Base-by-base conservation (phyloP, 768 basidiomycete species). In the Gloeostereum incarnatum region DNA sequence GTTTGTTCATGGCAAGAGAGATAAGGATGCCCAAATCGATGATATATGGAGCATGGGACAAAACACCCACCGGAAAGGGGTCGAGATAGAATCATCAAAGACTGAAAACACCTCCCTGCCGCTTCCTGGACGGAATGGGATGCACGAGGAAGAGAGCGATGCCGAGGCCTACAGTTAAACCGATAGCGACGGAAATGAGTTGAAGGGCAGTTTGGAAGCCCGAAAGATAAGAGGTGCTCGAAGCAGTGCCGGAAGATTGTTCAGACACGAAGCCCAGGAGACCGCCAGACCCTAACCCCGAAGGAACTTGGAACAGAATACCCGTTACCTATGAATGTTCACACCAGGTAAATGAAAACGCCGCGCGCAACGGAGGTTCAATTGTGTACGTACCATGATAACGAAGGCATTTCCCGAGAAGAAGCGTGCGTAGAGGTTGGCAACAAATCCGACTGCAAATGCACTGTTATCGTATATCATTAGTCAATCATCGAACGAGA, bases 261-360 rank as follows among this genome's bases (percentile, higher is more conserved):
- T 72, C 61, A 25, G 68, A 67, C 8, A 75, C 79, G 49, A 80
- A 87, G 43, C 71, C 75, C 44, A 92, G 68, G 5, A 91, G 71
- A 21, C 88, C 88, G 8, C 84, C 85, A 31, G 75, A 84, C 6
- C 80, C 76, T 8, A 91, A 69, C 26, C 87, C 88, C 6, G 82
- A 84, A 0, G 87, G 88, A 1, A 91, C 69, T 59, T 91, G 89
- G 62, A 90, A 84, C 11, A 90, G 65, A 34, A 91, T 83, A 17
- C 82, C 86, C 0, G 81, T 84, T 45, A 85, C 79, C 63, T 66
- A 39, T 69, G 61, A 35, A 1, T 24, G 9, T 9, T 2, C 23
- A 27, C 6, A 5, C 1, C 25, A 24, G n/a, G 32, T 13, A 36
- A 32, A 22, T 29, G 23, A 18, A 17, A 20, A 24, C 21, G 19